phyloP scores from a whole-genome alignment of 2,329 filamentous ascomycete species.

The Fusarium gaditjirri region DNA sequence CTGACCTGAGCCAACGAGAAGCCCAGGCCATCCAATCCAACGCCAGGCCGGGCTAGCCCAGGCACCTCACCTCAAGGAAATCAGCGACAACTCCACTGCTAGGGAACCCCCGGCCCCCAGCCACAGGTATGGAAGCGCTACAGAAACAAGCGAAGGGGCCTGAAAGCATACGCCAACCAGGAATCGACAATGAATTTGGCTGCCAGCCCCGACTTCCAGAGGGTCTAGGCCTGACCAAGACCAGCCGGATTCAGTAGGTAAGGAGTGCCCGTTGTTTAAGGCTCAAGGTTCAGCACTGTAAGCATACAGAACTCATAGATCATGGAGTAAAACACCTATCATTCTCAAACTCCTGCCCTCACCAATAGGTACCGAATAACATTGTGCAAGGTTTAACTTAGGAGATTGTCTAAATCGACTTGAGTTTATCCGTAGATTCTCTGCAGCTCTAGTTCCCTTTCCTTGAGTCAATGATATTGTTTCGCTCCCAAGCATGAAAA shows the following conservation, averaged over 20 bases:
- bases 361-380: not conserved
- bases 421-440: slow-evolving; percentile 6
- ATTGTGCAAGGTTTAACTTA: slow-evolving; percentile 11
- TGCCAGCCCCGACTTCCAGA: slow-evolving; percentile 26
- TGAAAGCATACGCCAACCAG: slow-evolving; percentile 30
- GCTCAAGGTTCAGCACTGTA: slow-evolving; percentile 18
- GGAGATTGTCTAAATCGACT: slow-evolving; percentile 3
- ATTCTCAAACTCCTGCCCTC: not conserved
- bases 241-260: slow-evolving; percentile 38
- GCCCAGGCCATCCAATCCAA: slow-evolving; percentile 5
- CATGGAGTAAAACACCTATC: not conserved
- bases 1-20: slow-evolving; percentile 7
- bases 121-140: slow-evolving; percentile 31
- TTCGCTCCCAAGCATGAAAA: slow-evolving; percentile 18
- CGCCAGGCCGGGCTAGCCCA: slow-evolving; percentile 13
- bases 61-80: slow-evolving; percentile 19
- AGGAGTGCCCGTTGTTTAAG: slow-evolving; percentile 7
- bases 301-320: not conserved
- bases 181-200: slow-evolving; percentile 15
- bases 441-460: slow-evolving; percentile 2
- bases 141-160: slow-evolving; percentile 37
- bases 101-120: slow-evolving; percentile 24
- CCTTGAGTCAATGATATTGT: slow-evolving; percentile 16
- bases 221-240: slow-evolving; percentile 28
- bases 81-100: slow-evolving; percentile 29